These are phyloP conservation scores for Penicilliopsis zonata DNA, from an alignment of 495 filamentous ascomycete genomes.

Conservation along the genomic window DNA sequence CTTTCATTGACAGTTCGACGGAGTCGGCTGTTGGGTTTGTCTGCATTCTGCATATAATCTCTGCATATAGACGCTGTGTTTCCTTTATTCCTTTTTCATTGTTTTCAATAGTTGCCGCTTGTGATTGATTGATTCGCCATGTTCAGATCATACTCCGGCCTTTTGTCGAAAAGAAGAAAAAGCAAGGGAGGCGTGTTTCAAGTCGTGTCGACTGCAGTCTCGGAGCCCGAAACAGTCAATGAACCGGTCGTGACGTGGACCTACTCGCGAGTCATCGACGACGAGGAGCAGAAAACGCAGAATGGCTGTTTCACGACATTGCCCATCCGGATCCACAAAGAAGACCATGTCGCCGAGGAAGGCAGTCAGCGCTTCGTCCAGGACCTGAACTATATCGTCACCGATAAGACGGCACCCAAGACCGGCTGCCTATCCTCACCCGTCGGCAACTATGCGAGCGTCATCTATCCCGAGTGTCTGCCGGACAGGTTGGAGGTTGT, in stretches of 20 bases:
- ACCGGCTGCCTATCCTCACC: conserved; percentile 5
- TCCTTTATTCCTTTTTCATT: too few species aligned
- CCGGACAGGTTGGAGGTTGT: conserved; percentile 30
- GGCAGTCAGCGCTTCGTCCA: conserved; percentile 6
- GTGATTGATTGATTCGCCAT: conserved; percentile 4
- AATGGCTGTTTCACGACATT: conserved; percentile 7
- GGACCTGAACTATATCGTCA: conserved; percentile 3
- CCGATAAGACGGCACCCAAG: conserved; percentile 1
- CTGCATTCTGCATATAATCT: too few species aligned
- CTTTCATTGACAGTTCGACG: too few species aligned
- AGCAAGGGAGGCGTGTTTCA: conserved; percentile 4
- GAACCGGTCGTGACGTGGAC: conserved; percentile 6
- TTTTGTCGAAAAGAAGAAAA: conserved; percentile 7
- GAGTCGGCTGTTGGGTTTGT: too few species aligned
- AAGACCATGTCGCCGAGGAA: conserved; percentile 7
- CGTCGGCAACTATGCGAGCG: conserved; percentile 7
- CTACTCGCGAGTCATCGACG: conserved; percentile 4
- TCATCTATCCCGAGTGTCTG: conserved; percentile 21
- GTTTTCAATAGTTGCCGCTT: too few species aligned
- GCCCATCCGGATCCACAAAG: conserved; percentile 4
- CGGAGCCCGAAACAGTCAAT: neutral
- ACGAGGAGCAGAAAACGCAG: conserved; percentile 1
- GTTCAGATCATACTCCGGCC: conserved; percentile 6
- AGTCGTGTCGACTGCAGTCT: conserved; percentile 3
- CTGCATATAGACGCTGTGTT: too few species aligned